A percentile compares a stretch with the other conserved stretches of the same genome.
Conservation (phyloP, 495 filamentous ascomycete genomes). For the Annulohypoxylon stygium region DNA sequence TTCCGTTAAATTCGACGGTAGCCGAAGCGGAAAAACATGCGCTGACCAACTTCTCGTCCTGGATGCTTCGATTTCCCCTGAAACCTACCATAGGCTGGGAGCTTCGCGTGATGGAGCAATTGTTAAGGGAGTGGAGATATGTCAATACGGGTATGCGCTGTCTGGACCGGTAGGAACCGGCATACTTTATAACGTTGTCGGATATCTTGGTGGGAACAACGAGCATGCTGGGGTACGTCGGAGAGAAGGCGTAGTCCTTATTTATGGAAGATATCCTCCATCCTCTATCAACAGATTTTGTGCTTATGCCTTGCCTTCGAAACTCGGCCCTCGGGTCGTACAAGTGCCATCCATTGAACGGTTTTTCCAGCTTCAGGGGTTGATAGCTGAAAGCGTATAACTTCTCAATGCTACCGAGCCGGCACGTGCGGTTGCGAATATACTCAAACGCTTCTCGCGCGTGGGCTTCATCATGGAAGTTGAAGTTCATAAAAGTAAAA, state of each 20-base stretch:
- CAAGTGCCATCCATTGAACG: slow-evolving; percentile 85
- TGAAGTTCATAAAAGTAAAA: slow-evolving; percentile 92
- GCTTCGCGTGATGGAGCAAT: slow-evolving; percentile 95
- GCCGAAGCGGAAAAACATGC: slow-evolving; percentile 90
- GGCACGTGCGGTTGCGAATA: slow-evolving; percentile 85
- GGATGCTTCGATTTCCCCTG: slow-evolving; percentile 88
- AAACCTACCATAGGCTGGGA: slow-evolving; percentile 94
- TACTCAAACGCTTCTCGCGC: slow-evolving; percentile 90
- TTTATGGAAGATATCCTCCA: slow-evolving; percentile 97
- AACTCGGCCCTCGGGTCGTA: slow-evolving; percentile 89
- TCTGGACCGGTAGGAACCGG: slow-evolving; percentile 86
- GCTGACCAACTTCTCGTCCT: slow-evolving; percentile 93
- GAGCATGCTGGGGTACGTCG: slow-evolving; percentile 92
- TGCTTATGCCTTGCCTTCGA: slow-evolving; percentile 81
- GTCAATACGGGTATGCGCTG: slow-evolving; percentile 88
- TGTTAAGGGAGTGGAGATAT: slow-evolving; percentile 96
- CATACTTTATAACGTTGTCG: slow-evolving; percentile 96
- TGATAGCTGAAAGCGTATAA: slow-evolving; percentile 91
- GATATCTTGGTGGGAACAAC: slow-evolving; percentile 89
- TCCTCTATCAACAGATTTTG: slow-evolving; percentile 77
- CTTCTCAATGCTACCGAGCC: slow-evolving; percentile 85
- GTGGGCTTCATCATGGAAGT: slow-evolving; percentile 79
- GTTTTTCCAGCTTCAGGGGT: slow-evolving; percentile 77
- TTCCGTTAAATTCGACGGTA: slow-evolving; percentile 53
- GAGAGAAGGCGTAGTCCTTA: slow-evolving; percentile 85